A percentile compares a stretch with the other conserved stretches of the same genome.
Evolutionary conservation across 495 filamentous ascomycete genomes (phyloP).

Genomic region (Penicillium parvum): DNA sequence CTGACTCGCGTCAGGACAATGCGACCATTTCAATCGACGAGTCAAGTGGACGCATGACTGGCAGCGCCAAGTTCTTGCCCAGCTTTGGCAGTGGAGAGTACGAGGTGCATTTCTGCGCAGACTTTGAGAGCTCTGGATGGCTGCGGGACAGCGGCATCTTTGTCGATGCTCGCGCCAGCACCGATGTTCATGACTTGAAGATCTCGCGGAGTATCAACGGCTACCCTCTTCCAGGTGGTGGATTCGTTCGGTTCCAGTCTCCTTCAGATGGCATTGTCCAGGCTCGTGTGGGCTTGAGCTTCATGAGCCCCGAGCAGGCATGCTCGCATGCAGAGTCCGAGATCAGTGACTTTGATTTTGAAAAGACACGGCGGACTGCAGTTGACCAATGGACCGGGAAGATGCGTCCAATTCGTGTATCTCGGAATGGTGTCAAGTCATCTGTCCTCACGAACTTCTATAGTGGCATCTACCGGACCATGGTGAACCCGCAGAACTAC

Average conservation of each 20-base stretch:
- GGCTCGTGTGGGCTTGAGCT: slow-evolving; percentile 68
- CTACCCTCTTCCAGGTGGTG: slow-evolving; percentile 67
- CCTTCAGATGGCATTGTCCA: slow-evolving; percentile 39
- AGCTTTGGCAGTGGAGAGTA: slow-evolving; percentile 62
- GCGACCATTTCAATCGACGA: slow-evolving; percentile 56
- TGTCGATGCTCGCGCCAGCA: slow-evolving; percentile 39
- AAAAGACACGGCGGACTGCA: slow-evolving; percentile 36
- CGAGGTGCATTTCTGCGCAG: slow-evolving; percentile 65
- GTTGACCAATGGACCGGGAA: slow-evolving; percentile 47
- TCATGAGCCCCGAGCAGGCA: slow-evolving; percentile 60
- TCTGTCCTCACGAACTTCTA: slow-evolving; percentile 57
- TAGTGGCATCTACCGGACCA: slow-evolving; percentile 49
- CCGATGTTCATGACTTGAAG: slow-evolving; percentile 50
- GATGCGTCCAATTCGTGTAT: slow-evolving; percentile 50
- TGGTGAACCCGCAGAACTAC: slow-evolving; percentile 69
- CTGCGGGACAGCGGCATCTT: slow-evolving; percentile 41
- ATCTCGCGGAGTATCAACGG: slow-evolving; percentile 67
- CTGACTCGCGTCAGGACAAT: slow-evolving; percentile 61
- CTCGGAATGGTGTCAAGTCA: slow-evolving; percentile 47
- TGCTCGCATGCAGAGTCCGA: slow-evolving; percentile 58
- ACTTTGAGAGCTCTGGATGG: slow-evolving; percentile 51
- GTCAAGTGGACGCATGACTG: slow-evolving; percentile 61
- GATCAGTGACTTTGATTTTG: slow-evolving; percentile 50
- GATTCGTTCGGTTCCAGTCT: slow-evolving; percentile 57
- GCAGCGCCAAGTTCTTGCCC: slow-evolving; percentile 61